Evolutionary conservation across 208 protist genomes (phyloP), one percentile per base, ranked within the genome.

Genomic region (Balamuthia mandrillaris): DNA sequence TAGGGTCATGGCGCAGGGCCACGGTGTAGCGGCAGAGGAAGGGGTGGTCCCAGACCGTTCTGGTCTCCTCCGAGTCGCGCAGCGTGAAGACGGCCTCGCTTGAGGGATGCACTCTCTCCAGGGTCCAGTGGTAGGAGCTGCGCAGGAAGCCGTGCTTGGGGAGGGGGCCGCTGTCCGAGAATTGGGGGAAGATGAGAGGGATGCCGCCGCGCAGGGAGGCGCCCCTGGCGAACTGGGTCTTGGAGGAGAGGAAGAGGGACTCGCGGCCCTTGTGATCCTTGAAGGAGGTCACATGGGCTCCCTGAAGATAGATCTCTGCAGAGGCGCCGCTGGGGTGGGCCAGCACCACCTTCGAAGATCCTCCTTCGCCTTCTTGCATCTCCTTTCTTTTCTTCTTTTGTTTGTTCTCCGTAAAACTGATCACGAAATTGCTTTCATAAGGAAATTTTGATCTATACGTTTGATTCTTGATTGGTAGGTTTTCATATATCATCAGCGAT

Each of bases 91-190:
- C 72, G n/a, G 56, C 78, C 12, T 51, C 54, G 10, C 21, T 39
- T 27, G 78, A 45, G 12, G 58, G 0, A 3, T 37, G 41, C 29
- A 33, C 39, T 18, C 66, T 45, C 78, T 66, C 45, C 78, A 52
- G 72, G 31, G 35, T 2, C 1, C 42, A 12, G n/a, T n/a, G n/a
- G n/a, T n/a, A n/a, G n/a, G n/a, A n/a, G n/a, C 29, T 72, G 5
- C 78, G 54, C 3, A 60, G 58, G 33, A 84, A 84, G 58, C 78
- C 78, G 60, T 84, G 78, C 78, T 84, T 66, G n/a, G 37, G 24
- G 24, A 84, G 37, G 2, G 78, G 78, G 0, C 78, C 78, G 29
- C 37, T 54, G 39, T 66, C 58, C 3, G 58, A 66, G 58, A 84
- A 84, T 45, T 84, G 78, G 1, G 78, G 78, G 29, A 52, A 84